phyloP scores from a whole-genome alignment of 345 rosid species.

The Brassica rapa region DNA sequence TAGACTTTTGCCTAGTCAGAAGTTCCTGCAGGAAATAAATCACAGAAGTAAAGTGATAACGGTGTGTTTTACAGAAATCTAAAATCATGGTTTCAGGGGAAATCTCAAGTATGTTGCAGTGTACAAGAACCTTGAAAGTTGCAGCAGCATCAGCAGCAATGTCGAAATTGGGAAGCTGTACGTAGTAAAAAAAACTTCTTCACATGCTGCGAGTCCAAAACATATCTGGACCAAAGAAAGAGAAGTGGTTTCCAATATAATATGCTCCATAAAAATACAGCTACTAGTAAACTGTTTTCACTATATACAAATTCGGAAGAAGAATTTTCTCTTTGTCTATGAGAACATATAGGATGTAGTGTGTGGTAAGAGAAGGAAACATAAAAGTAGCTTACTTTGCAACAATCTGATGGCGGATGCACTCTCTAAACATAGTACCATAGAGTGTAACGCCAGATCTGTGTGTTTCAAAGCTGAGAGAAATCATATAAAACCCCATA shows the following conservation, averaged over 20 bases:
- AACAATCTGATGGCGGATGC: constrained; percentile 80
- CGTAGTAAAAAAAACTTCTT: constrained; percentile 82
- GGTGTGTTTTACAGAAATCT: not conserved
- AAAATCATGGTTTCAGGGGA: not conserved
- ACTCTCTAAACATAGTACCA: constrained; percentile 50
- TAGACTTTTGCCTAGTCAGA: constrained; percentile 93
- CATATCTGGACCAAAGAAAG: constrained; percentile 57
- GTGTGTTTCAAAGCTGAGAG: constrained; percentile 63
- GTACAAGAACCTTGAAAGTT: constrained; percentile 72
- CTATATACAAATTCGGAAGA: no score
- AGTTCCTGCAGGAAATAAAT: constrained; percentile 63
- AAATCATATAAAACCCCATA: constrained; percentile 19
- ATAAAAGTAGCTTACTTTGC: constrained; percentile 60
- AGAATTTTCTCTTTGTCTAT: no score
- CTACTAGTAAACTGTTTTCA: no score
- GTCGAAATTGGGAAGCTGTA: constrained; percentile 94
- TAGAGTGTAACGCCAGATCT: constrained; percentile 94
- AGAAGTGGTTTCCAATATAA: not conserved
- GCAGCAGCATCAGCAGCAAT: constrained; percentile 86
- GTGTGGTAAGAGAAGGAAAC: no score
- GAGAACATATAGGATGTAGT: no score
- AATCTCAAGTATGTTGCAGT: not conserved
- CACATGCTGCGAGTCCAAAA: constrained; percentile 77
- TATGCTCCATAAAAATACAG: not conserved
- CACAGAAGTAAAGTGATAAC: constrained; percentile 19